phyloP scores from a whole-genome alignment of 768 basidiomycete species.

The Suillus subluteus region DNA sequence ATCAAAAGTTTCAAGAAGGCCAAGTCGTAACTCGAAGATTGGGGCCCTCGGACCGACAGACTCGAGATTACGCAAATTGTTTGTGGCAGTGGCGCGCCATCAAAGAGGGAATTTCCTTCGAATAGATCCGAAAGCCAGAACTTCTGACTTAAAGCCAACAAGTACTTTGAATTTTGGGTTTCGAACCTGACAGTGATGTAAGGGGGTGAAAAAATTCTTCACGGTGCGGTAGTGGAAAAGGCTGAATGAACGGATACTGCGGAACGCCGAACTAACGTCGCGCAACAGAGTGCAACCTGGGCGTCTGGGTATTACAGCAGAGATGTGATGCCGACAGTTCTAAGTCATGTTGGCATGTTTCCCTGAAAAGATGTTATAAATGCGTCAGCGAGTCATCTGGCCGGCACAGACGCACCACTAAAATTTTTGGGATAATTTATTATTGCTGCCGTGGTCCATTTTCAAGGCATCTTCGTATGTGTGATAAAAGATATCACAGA shows the following conservation, averaged over 20 bases:
- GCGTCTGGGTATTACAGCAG: neutral
- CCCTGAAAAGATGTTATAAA: neutral
- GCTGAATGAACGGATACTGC: neutral
- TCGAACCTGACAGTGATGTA: neutral
- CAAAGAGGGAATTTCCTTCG: neutral
- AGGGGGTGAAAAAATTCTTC: neutral
- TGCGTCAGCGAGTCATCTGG: neutral
- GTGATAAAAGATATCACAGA: neutral
- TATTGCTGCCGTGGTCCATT: neutral
- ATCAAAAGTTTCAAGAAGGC: neutral
- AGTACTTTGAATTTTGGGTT: neutral
- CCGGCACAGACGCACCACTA: neutral
- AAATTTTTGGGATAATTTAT: neutral
- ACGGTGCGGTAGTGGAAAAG: neutral
- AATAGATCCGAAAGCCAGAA: neutral
- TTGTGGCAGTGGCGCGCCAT: neutral
- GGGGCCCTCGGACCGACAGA: neutral
- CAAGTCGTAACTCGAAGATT: neutral
- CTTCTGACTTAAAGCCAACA: neutral
- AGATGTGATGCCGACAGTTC: neutral
- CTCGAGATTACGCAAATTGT: too few relatives aligned
- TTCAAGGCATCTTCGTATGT: neutral
- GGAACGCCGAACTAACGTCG: too few relatives aligned
- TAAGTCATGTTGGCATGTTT: neutral
- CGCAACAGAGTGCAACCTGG: neutral